Evolutionary conservation across 352 stramenopile genomes (phyloP).

Genomic region (Phytophthora crassamura): DNA sequence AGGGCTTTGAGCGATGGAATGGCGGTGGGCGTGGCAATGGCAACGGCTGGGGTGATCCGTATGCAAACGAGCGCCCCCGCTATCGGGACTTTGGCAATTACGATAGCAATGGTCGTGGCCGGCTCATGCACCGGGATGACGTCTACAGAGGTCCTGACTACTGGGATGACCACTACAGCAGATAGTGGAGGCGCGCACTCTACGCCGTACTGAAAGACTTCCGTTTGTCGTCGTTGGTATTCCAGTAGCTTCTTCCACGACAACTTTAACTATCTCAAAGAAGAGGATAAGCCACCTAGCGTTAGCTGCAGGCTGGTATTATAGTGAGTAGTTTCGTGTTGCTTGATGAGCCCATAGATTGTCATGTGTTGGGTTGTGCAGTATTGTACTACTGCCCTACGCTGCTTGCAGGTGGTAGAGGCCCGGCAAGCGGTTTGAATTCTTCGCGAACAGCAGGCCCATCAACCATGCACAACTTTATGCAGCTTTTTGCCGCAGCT

Average conservation of each 20-base stretch:
- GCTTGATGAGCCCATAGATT: no score
- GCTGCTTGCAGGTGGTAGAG: neutral
- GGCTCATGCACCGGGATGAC: conserved; percentile 15
- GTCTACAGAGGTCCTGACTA: conserved; percentile 16
- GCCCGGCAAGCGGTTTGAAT: neutral
- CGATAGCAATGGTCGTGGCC: conserved; percentile 6
- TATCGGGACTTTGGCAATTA: conserved; percentile 14
- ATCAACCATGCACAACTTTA: neutral
- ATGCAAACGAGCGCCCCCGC: conserved; percentile 9
- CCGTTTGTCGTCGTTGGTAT: no score
- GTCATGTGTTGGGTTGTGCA: no score
- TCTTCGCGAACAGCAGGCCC: neutral
- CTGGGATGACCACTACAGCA: conserved; percentile 6
- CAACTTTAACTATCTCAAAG: no score
- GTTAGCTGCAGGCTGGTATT: no score
- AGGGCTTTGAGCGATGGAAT: neutral
- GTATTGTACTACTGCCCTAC: no score
- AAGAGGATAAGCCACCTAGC: no score
- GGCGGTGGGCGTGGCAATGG: neutral
- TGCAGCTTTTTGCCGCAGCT: conserved; percentile 4
- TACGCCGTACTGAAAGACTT: conserved; percentile 11
- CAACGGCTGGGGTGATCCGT: conserved; percentile 11
- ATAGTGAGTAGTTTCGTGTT: no score
- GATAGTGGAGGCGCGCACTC: conserved; percentile 1
- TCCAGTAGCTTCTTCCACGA: no score